Base-by-base conservation (phyloP, 257 asterid species). In the Lavandula angustifolia region DNA sequence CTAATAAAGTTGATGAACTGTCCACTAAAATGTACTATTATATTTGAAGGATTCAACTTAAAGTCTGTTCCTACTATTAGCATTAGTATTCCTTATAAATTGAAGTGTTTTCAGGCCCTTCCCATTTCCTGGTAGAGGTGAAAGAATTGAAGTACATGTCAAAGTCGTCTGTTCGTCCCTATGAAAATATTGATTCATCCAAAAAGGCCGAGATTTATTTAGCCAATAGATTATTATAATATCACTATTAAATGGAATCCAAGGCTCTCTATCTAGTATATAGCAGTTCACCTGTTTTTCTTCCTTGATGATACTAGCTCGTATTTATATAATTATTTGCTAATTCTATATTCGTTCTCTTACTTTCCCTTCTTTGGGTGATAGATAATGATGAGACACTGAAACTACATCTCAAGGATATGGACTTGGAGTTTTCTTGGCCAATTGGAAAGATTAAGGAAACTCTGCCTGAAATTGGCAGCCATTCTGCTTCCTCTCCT, bases 381-480 rank as follows among this genome's bases (percentile, higher is more conserved):
- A 22, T 64, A 91, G 97, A 89, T 65, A 84, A 85, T 54, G 90
- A 84, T 31, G 95, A 87, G 47, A 69, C 81, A n/a, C 67, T 92
- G 44, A 85, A 75, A 67, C 94, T 87, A 77, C 85, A 82, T 13
- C 82, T 87, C 64, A 92, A 87, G 85, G 99, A 92, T 77, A 47
- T 92, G 82, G 80, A 61, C 68, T 76, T 89, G 42, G 97, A 89
- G 55, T 81, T 89, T 74, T 81, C 96, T 48, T 92, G 99, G 99
- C 81, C 94, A 32, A 78, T 87, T 70, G 94, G 76, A 75, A 89
- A 78, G 78, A 78, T 92, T 56, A 82, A 72, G 79, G 95, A 87
- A 80, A 86, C 76, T 74, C 78, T 92, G 60, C 94, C 92, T 9
- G 87, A 84, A 51, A 56, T 76, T 69, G 90, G 84, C 42, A 71